These are phyloP conservation scores for Ochromonas danica DNA, from an alignment of 108 stramenopile species.

Conservation along the genomic window DNA sequence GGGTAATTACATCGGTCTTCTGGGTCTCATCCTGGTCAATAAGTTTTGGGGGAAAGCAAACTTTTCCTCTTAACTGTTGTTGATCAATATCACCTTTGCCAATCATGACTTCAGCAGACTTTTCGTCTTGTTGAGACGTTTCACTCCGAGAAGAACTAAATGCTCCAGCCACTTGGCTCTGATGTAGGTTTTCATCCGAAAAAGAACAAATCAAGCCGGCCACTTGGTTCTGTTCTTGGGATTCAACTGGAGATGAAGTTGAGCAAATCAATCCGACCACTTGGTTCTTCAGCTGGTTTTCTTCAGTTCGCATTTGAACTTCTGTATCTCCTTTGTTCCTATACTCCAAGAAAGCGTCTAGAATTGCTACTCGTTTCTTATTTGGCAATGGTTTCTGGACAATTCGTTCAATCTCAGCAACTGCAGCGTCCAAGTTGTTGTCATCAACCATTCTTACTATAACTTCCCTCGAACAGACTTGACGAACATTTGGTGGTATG, in stretches of 20 bases:
- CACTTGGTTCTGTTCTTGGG: constrained; percentile 14
- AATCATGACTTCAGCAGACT: constrained; percentile 15
- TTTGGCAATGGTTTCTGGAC: constrained; percentile 15
- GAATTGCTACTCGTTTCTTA: constrained; percentile 16
- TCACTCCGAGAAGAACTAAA: constrained; percentile 15
- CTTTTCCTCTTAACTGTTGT: constrained; percentile 16
- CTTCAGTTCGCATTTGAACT: constrained; percentile 15
- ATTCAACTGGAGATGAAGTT: constrained; percentile 16
- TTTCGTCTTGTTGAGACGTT: constrained; percentile 15
- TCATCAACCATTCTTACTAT: constrained; percentile 17
- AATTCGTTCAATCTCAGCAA: constrained; percentile 16
- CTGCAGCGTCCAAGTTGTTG: constrained; percentile 13
- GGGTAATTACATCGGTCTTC: constrained; percentile 15
- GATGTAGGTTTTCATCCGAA: constrained; percentile 15
- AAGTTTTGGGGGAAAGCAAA: constrained; percentile 15
- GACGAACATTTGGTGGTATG: constrained; percentile 15
- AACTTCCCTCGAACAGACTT: constrained; percentile 15
- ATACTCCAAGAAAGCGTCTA: constrained; percentile 15
- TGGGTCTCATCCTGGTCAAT: constrained; percentile 14
- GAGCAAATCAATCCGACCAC: constrained; percentile 5
- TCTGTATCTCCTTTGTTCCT: constrained; percentile 15
- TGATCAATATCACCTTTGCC: constrained; percentile 15
- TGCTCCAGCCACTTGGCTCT: constrained; percentile 13
- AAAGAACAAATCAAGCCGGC: constrained; percentile 15
- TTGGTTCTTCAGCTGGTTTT: neutral